Conservation (phyloP, 164 flowering plant species). For the Piper longum region DNA sequence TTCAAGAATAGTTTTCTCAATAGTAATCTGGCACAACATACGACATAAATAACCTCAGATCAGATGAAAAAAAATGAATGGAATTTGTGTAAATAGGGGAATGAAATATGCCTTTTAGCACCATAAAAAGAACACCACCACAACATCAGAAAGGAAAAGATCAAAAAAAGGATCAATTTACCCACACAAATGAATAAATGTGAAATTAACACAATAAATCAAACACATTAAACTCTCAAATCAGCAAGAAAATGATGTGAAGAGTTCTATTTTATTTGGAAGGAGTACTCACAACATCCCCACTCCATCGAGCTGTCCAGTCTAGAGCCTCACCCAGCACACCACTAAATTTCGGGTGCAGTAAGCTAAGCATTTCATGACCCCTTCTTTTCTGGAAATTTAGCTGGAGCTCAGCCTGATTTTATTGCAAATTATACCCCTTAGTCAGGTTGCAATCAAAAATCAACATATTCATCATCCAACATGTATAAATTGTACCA, state of each 20-base stretch:
- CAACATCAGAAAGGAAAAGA: too few relatives aligned
- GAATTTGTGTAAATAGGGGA: background rate
- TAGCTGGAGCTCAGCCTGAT: conserved; percentile 92
- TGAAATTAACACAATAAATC: too few relatives aligned
- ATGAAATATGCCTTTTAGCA: too few relatives aligned
- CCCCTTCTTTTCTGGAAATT: conserved; percentile 92
- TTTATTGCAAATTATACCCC: background rate
- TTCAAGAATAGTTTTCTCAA: conserved; percentile 79
- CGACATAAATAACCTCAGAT: too few relatives aligned
- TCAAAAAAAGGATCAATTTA: too few relatives aligned
- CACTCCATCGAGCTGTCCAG: conserved; percentile 98
- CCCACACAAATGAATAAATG: too few relatives aligned
- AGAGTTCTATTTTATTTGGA: too few relatives aligned
- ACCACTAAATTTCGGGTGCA: conserved; percentile 94
- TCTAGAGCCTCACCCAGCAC: conserved; percentile 93
- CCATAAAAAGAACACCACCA: too few relatives aligned
- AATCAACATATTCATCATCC: too few relatives aligned
- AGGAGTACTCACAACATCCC: conserved; percentile 81
- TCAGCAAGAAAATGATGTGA: background rate
- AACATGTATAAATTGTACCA: background rate
- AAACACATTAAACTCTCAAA: background rate
- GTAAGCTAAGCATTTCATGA: conserved; percentile 74
- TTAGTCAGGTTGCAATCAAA: background rate
- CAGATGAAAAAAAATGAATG: too few relatives aligned
- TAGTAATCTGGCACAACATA: conserved; percentile 43